These are phyloP conservation scores for Ottelia alismoides DNA, from an alignment of 106 monocot species.

Conservation along the genomic window DNA sequence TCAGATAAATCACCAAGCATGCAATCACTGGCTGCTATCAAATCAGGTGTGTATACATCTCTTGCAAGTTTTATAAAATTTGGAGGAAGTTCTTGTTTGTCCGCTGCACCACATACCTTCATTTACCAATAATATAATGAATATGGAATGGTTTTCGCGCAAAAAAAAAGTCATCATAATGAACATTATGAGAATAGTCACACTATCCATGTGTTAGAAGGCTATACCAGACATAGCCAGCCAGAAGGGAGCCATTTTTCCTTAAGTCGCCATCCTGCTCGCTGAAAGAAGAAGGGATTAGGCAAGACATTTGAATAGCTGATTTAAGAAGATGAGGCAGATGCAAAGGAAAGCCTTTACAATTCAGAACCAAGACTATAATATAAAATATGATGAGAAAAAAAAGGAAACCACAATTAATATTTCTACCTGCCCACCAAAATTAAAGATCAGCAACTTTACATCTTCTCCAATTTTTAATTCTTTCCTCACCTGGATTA, in stretches of 20 bases:
- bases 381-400: no score
- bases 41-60: constrained; percentile 93
- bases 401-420: no score
- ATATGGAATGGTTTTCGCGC: no score
- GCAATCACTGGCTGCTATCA: constrained; percentile 96
- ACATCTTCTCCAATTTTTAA: constrained; percentile 66
- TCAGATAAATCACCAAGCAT: constrained; percentile 78
- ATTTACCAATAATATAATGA: neutral
- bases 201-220: no score
- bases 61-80: constrained; percentile 88
- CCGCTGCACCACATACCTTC: constrained; percentile 94
- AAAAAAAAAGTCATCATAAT: neutral
- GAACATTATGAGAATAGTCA: neutral
- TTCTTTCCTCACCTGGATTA: constrained; percentile 78
- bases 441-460: constrained; percentile 90
- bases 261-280: constrained; percentile 83
- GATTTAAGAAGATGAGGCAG: no score
- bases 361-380: no score
- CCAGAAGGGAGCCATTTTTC: constrained; percentile 87
- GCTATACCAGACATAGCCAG: constrained; percentile 87
- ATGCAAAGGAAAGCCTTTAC: no score
- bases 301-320: no score
- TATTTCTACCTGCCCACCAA: constrained; percentile 77
- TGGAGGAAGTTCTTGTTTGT: constrained; percentile 82
- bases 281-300: constrained; percentile 51